These are phyloP conservation scores for Aureobasidium sp. DNA, from an alignment of 2,329 filamentous ascomycete genomes.

Conservation along the genomic window DNA sequence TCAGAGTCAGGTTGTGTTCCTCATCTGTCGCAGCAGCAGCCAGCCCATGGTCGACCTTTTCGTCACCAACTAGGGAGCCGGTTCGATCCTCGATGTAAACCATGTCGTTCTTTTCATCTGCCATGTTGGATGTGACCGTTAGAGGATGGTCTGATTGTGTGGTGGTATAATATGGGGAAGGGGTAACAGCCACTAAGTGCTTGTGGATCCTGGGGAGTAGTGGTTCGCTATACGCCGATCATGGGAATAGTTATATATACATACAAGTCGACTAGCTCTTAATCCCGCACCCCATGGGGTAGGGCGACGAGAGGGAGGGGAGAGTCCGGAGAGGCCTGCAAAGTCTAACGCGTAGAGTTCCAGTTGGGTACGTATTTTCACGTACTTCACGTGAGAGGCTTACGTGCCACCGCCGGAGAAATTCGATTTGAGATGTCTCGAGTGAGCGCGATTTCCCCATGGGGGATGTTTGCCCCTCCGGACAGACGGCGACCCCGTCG, in stretches of 20 bases:
- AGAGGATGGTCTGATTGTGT: neutral
- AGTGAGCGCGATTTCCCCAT: neutral
- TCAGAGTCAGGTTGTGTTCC: slow-evolving; percentile 13
- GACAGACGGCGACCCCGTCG: neutral
- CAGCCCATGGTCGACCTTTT: neutral
- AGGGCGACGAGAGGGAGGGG: neutral
- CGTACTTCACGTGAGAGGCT: neutral
- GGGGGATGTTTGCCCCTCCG: neutral
- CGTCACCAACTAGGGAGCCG: neutral
- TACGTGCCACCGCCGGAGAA: neutral
- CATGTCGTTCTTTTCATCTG: neutral
- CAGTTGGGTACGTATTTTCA: too few relatives aligned
- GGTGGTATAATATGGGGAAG: neutral
- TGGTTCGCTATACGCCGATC: neutral
- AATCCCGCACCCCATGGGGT: neutral
- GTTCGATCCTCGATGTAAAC: neutral
- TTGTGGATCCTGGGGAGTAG: neutral
- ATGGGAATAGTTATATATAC: neutral
- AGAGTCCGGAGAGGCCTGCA: neutral
- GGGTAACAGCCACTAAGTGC: neutral
- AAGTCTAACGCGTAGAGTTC: neutral
- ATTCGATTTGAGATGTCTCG: neutral
- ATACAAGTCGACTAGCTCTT: neutral
- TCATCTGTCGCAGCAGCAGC: slow-evolving; percentile 5
- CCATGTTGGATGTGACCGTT: neutral